Evolutionary conservation across 306 rosid genomes (phyloP), one percentile per base, ranked within the genome.

Genomic region (Amphicarpaea edgeworthii): DNA sequence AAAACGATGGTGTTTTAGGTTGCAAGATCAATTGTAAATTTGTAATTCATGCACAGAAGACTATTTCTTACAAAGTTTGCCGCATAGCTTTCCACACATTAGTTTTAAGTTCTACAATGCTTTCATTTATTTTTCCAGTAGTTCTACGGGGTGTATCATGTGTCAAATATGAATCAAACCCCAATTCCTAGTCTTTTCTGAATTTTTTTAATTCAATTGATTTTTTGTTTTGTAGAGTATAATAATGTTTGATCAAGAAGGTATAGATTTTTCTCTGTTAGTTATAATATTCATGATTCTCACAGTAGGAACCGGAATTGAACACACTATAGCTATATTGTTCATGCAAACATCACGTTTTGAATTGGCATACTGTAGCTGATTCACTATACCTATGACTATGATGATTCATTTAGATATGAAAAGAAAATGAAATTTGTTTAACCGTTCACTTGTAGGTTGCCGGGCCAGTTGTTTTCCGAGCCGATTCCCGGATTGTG

Each of bases 381-480:
- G 32, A 43, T 57, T 2, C 14, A 15, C 26, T 43, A 3, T 34
- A 38, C 21, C 42, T 54, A 28, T 66, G 51, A 54, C 42, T 54
- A 28, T 66, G 51, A 54, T 66, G 67, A 45, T 70, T 63, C 55
- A 45, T 81, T 70, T 47, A 15, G 11, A 55, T 19, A 57, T 32
- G 21, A 51, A 42, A 61, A 50, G 11, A 37, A 47, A 40, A 50
- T 6, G 37, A 66, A 12, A 65, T 28, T 46, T 47, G 19, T 38
- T 38, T 40, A 17, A 14, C 19, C 71, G 47, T 51, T 11, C 40
- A 7, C 65, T 65, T 72, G 84, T 79, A 94, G 97, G 85, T 94
- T 65, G 86, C 61, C 0, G 97, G 98, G 65, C 97, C 96, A 0
- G 85, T 94, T 11, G 88, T 86, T 26, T 83, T 88, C 73, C 87